Evolutionary conservation across 257 asterid species (phyloP).

Genomic region (Gentiana macrophylla): DNA sequence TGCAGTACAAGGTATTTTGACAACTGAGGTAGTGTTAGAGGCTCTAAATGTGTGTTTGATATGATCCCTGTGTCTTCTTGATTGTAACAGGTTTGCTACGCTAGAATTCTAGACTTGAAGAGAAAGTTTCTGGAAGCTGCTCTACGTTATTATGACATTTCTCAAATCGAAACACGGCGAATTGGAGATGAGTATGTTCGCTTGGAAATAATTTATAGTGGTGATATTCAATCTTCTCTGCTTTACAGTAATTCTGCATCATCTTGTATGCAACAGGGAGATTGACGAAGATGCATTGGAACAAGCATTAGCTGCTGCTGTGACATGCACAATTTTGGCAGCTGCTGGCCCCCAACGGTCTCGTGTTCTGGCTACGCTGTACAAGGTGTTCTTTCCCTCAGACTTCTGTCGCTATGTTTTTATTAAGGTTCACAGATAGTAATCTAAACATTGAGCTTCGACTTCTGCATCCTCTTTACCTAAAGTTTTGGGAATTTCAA

Average conservation of each 20-base stretch:
- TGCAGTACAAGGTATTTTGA: conserved; percentile 73
- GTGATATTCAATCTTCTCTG: neutral
- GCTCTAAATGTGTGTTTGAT: conserved; percentile 1
- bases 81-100: conserved; percentile 79
- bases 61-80: neutral
- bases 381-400: conserved; percentile 42
- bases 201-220: neutral
- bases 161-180: conserved; percentile 95
- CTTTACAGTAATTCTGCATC: too few relatives aligned
- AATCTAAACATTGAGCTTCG: too few relatives aligned
- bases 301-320: conserved; percentile 88
- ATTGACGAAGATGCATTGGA: conserved; percentile 87
- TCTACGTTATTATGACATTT: conserved; percentile 85
- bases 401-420: neutral
- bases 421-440: neutral
- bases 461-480: too few relatives aligned
- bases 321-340: conserved; percentile 92
- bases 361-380: conserved; percentile 93
- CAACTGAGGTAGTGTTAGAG: conserved; percentile 1
- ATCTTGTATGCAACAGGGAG: conserved; percentile 38
- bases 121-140: conserved; percentile 99
- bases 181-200: conserved; percentile 88
- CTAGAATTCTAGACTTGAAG: conserved; percentile 90
- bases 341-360: conserved; percentile 96
- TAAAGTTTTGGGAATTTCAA: too few relatives aligned